Conservation (phyloP, 208 protist genomes). For the Leptomonas pyrrhocoris region DNA sequence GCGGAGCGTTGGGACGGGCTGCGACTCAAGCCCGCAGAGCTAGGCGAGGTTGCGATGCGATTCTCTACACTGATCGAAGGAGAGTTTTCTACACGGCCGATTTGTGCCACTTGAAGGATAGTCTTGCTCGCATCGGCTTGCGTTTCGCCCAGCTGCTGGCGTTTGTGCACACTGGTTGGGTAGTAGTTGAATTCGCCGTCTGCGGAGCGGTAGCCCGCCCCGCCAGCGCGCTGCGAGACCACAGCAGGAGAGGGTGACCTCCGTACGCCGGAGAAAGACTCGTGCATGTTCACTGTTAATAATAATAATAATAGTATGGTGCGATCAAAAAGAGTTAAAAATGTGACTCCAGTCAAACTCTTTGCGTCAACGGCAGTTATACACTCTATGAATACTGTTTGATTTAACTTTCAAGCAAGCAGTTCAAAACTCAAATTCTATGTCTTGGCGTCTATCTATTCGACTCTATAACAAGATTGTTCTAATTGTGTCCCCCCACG, state of each 20-base stretch:
- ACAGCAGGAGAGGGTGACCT: not conserved
- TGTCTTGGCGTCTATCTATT: not conserved
- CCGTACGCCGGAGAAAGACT: not conserved
- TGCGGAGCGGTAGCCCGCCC: slow-evolving; percentile 25
- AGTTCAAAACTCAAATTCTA: not conserved
- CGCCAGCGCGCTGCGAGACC: not conserved
- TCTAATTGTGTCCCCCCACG: no score
- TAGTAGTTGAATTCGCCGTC: slow-evolving; percentile 51
- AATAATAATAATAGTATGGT: not conserved
- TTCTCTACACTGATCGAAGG: not conserved
- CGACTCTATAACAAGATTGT: not conserved
- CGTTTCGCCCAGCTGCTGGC: not conserved
- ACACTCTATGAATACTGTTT: no score
- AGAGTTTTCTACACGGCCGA: not conserved
- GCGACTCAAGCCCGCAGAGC: slow-evolving; percentile 23
- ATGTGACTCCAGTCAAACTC: no score
- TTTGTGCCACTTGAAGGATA: not conserved
- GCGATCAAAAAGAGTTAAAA: not conserved
- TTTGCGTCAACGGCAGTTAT: no score
- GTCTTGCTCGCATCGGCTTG: not conserved
- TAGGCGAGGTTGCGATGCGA: slow-evolving; percentile 5
- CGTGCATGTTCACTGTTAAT: not conserved
- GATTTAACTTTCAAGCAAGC: no score
- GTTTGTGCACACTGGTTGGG: slow-evolving; percentile 51
- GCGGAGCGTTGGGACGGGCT: slow-evolving; percentile 14